phyloP scores from a whole-genome alignment of 1,284 basidiomycete genomes.

The Schizophyllum commune region DNA sequence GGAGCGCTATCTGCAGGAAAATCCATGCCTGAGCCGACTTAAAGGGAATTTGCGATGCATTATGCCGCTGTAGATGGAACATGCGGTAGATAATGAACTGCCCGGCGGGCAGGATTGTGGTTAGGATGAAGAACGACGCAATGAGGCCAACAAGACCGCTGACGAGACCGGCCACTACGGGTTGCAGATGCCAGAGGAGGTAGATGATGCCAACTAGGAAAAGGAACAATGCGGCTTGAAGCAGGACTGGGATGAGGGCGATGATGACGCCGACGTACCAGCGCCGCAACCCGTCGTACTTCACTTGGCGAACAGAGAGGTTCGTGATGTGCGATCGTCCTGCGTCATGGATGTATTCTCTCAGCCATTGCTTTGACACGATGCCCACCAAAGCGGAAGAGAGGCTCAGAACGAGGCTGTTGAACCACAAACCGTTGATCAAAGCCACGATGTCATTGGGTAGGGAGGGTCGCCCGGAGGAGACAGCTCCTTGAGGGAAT shows the following conservation, averaged over 20 bases:
- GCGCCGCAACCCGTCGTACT: neutral
- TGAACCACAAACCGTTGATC: conserved; percentile 11
- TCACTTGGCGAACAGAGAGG: neutral
- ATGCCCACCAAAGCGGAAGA: conserved; percentile 10
- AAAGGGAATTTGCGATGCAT: neutral
- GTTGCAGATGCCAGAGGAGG: neutral
- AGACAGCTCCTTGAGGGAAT: neutral
- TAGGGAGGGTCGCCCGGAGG: neutral
- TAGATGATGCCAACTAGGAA: neutral
- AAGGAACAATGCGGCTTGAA: neutral
- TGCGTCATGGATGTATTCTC: conserved; percentile 8
- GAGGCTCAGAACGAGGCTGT: conserved; percentile 11
- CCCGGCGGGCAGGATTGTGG: neutral
- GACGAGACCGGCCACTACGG: neutral
- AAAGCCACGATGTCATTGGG: neutral
- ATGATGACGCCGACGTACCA: neutral
- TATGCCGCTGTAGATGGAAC: neutral
- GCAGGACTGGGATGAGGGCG: neutral
- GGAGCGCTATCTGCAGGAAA: neutral
- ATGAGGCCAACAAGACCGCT: neutral
- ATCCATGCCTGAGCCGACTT: neutral
- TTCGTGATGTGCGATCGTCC: neutral
- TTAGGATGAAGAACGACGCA: neutral
- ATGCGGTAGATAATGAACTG: neutral
- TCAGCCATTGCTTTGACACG: conserved; percentile 11